Conservation (phyloP, 768 basidiomycete species). For the Trametes sanguinea region DNA sequence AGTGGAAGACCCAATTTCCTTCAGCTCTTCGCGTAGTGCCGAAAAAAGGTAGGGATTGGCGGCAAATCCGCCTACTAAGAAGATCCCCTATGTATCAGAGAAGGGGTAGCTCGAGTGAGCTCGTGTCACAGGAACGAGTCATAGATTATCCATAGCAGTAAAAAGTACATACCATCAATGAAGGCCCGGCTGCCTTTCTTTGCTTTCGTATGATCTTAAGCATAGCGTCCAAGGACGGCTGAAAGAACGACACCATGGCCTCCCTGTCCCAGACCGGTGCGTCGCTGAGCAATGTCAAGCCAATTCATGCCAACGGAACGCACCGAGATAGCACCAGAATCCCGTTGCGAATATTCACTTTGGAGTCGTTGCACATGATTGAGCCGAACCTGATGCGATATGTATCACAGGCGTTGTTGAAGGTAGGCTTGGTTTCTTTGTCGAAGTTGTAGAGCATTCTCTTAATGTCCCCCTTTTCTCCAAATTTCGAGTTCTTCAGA, state of each 20-base stretch:
- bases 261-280: conserved; percentile 25
- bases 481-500: conserved; percentile 36
- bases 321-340: conserved; percentile 43
- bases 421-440: conserved; percentile 44
- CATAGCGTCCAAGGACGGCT: conserved; percentile 44
- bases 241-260: conserved; percentile 44
- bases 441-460: conserved; percentile 44
- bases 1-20: conserved; percentile 55
- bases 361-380: conserved; percentile 40
- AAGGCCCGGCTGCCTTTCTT: conserved; percentile 23
- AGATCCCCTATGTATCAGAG: conserved; percentile 54
- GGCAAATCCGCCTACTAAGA: conserved; percentile 81
- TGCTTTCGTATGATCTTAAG: conserved; percentile 26
- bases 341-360: conserved; percentile 40
- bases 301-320: conserved; percentile 9
- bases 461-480: conserved; percentile 35
- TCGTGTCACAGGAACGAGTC: too few relatives aligned
- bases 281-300: too few relatives aligned
- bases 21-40: conserved; percentile 66
- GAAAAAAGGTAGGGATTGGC: conserved; percentile 77
- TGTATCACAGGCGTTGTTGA: conserved; percentile 40
- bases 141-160: too few relatives aligned
- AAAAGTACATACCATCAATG: conserved; percentile 3
- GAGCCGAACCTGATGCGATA: conserved; percentile 47
- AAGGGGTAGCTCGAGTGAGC: too few relatives aligned